Evolutionary conservation across 768 basidiomycete genomes (phyloP).

Genomic region (Kwoniella botswanensis): DNA sequence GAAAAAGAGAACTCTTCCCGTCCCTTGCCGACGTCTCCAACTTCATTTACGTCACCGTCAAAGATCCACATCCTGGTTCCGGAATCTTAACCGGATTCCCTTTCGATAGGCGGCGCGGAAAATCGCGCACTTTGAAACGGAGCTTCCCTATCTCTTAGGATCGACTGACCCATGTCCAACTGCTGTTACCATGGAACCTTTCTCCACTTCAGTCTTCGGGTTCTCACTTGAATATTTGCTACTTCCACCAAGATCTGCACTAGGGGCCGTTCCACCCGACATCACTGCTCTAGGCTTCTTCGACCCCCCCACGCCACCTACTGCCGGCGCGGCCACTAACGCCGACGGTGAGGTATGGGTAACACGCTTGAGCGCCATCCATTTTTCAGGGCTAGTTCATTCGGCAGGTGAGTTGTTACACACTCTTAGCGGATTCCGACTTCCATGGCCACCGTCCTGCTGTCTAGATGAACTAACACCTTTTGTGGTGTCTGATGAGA

Average conservation of each 20-base stretch:
- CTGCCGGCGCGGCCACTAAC: constrained; percentile 70
- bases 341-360: constrained; percentile 81
- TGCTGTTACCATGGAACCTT: constrained; percentile 86
- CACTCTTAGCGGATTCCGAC: constrained; percentile 83
- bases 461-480: constrained; percentile 87
- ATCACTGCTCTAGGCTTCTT: constrained; percentile 79
- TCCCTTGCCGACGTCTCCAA: constrained; percentile 68
- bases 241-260: constrained; percentile 88
- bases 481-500: constrained; percentile 72
- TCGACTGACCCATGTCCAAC: constrained; percentile 85
- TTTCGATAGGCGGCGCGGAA: constrained; percentile 63
- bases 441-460: constrained; percentile 87
- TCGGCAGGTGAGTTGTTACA: constrained; percentile 89
- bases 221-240: constrained; percentile 86
- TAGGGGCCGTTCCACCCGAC: constrained; percentile 76
- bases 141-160: constrained; percentile 78
- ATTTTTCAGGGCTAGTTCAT: constrained; percentile 90
- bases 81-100: constrained; percentile 78
- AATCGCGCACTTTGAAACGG: constrained; percentile 73
- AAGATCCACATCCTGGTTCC: constrained; percentile 69
- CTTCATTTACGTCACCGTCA: constrained; percentile 69
- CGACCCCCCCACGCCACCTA: constrained; percentile 68
- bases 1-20: constrained; percentile 81
- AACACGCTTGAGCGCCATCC: constrained; percentile 84
- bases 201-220: constrained; percentile 87